Conservation (phyloP, 2,329 filamentous ascomycete genomes). For the Juglanconis oblonga region DNA sequence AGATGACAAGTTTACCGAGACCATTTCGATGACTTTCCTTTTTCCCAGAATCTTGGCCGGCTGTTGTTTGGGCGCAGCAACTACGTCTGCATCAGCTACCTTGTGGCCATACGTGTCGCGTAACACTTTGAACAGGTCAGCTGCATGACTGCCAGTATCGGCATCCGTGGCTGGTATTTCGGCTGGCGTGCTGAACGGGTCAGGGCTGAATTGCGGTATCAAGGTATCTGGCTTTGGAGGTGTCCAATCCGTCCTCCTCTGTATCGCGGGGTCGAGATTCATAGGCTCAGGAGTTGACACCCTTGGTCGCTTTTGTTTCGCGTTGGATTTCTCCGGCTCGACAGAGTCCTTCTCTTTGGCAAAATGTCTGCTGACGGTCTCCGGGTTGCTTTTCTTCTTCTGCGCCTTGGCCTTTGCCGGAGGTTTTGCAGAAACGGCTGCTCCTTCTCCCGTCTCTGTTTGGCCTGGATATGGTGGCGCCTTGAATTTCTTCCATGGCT, state of each 20-base stretch:
- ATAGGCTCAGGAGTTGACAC: slow-evolving; percentile 28
- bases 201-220: neutral
- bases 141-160: slow-evolving; percentile 4
- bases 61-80: slow-evolving; percentile 22
- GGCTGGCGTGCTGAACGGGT: neutral
- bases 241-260: slow-evolving; percentile 64
- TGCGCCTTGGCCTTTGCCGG: slow-evolving; percentile 21
- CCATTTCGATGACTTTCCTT: slow-evolving; percentile 53
- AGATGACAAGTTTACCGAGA: slow-evolving; percentile 30
- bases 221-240: slow-evolving; percentile 48
- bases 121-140: slow-evolving; percentile 42
- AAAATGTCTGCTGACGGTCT: slow-evolving; percentile 35
- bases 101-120: slow-evolving; percentile 40
- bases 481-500: slow-evolving; percentile 37
- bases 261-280: slow-evolving; percentile 47
- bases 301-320: slow-evolving; percentile 24
- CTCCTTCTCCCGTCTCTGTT: neutral
- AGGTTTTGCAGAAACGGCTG: slow-evolving; percentile 22
- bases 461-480: neutral
- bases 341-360: neutral
- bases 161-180: neutral
- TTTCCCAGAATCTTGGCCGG: slow-evolving; percentile 44
- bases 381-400: slow-evolving; percentile 23
- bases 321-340: slow-evolving; percentile 4
- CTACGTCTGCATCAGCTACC: slow-evolving; percentile 18